Conservation (phyloP, 139 green algal genomes). For the Ulvella scutata region DNA sequence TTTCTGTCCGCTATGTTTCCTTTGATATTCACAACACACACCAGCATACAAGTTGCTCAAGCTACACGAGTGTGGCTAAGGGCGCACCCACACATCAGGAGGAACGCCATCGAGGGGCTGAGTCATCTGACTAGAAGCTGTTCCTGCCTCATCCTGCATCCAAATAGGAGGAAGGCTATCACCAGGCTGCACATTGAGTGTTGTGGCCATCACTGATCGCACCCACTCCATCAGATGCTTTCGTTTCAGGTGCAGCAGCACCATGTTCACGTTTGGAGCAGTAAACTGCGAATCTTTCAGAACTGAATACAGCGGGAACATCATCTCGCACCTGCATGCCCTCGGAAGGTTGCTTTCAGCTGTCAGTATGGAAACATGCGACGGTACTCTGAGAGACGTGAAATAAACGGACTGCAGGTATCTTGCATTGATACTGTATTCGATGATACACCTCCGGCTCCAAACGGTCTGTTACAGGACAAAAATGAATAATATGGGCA, state of each 20-base stretch:
- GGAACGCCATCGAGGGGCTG: neutral
- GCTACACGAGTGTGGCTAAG: no score
- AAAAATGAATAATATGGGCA: no score
- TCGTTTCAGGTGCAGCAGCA: conserved; percentile 57
- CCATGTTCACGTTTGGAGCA: neutral
- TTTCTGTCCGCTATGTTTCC: no score
- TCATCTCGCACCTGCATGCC: conserved; percentile 54
- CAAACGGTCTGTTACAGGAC: no score
- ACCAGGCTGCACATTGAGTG: conserved; percentile 5
- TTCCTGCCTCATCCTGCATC: conserved; percentile 41
- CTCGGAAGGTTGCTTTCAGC: no score
- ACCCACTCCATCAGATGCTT: conserved; percentile 73
- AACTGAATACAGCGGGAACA: conserved; percentile 58
- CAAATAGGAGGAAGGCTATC: conserved; percentile 47
- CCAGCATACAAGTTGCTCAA: no score
- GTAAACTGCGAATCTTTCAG: conserved; percentile 13
- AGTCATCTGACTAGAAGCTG: neutral
- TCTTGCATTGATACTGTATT: no score
- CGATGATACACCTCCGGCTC: no score
- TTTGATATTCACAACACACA: no score
- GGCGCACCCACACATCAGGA: conserved; percentile 11
- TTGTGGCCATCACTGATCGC: conserved; percentile 30
- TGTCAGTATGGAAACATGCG: no score
- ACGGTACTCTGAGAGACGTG: no score
- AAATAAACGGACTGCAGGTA: no score